These are phyloP conservation scores for Coniferiporia sulphurascens DNA, from an alignment of 1,284 basidiomycete genomes.

Conservation along the genomic window DNA sequence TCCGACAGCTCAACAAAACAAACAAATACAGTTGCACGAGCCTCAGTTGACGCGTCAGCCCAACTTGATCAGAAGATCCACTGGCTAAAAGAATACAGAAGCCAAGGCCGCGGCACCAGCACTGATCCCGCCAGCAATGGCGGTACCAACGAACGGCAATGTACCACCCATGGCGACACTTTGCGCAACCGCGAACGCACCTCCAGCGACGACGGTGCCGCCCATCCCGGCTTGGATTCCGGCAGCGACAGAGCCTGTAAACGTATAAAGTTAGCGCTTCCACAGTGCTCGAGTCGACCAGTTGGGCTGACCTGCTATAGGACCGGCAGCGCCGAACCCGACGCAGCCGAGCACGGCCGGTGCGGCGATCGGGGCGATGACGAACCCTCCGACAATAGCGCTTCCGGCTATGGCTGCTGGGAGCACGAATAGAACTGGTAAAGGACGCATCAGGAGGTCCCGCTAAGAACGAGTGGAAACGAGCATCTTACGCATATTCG, in stretches of 20 bases:
- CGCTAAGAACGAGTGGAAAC: no score
- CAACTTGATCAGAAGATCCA: no score
- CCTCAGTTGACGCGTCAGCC: no score
- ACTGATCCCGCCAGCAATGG: not conserved
- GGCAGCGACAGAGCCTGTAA: not conserved
- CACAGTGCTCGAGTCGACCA: not conserved
- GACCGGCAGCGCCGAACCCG: not conserved
- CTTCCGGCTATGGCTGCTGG: not conserved
- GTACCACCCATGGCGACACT: conserved; percentile 7
- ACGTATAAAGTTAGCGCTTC: not conserved
- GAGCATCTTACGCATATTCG: no score
- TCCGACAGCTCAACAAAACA: no score
- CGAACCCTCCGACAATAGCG: not conserved
- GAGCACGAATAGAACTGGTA: not conserved
- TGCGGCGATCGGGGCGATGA: not conserved
- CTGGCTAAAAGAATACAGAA: no score
- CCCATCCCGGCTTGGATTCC: not conserved
- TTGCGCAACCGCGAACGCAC: not conserved
- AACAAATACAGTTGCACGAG: no score
- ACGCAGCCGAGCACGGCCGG: not conserved
- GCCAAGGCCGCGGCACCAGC: not conserved
- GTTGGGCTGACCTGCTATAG: not conserved
- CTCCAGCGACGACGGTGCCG: not conserved
- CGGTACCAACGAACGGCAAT: not conserved
- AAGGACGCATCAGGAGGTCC: no score